A percentile compares a stretch with the other conserved stretches of the same genome.
Evolutionary conservation across 129 eudicot species (phyloP).

Genomic region (Flaveria robusta): DNA sequence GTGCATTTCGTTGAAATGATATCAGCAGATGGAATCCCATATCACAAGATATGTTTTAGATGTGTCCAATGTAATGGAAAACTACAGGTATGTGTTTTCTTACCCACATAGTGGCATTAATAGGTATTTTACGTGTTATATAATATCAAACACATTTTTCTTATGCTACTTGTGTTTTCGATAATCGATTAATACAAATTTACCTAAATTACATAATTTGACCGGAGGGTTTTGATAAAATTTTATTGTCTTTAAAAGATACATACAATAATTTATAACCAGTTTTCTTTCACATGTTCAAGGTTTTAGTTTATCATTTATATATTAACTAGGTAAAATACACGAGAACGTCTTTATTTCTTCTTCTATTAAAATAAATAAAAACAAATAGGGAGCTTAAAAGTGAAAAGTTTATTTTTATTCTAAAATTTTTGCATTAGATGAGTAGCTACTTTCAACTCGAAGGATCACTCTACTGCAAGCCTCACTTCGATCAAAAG

Average conservation of each 20-base stretch:
- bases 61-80: conserved; percentile 76
- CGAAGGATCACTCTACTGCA: conserved; percentile 77
- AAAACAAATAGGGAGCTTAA: too few species aligned
- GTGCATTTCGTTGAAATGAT: conserved; percentile 79
- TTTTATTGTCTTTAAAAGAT: too few species aligned
- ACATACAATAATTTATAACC: background rate
- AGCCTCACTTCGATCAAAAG: conserved; percentile 88
- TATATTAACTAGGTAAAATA: too few species aligned
- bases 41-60: conserved; percentile 75
- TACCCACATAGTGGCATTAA: background rate
- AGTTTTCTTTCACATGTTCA: background rate
- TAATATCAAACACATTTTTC: background rate
- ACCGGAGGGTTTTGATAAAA: too few species aligned
- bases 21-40: conserved; percentile 82
- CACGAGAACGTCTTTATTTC: too few species aligned
- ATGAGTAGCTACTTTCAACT: conserved; percentile 66
- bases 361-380: too few species aligned
- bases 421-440: conserved; percentile 28
- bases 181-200: background rate
- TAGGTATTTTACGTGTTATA: background rate
- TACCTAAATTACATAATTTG: too few species aligned
- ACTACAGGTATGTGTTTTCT: conserved; percentile 54
- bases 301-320: too few species aligned
- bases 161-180: background rate
- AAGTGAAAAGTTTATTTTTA: too few species aligned